Conservation (phyloP, 1,284 basidiomycete genomes). For the Ceratobasidium sp. region DNA sequence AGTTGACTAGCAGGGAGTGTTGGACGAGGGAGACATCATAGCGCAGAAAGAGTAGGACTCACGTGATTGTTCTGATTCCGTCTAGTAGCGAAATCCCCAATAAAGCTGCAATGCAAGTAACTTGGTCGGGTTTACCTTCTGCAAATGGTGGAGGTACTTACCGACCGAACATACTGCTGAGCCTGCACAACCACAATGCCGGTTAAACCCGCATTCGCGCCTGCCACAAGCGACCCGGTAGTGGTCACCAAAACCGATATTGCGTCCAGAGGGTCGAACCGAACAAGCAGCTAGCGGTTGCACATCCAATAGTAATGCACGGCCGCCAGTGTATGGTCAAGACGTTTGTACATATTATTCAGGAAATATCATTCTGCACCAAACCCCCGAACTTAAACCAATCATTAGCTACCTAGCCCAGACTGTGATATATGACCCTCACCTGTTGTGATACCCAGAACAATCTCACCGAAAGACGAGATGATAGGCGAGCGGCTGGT, state of each 20-base stretch:
- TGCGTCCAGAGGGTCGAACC: slow-evolving; percentile 76
- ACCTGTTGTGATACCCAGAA: slow-evolving; percentile 12
- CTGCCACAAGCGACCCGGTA: slow-evolving; percentile 10
- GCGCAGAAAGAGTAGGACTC: slow-evolving; percentile 30
- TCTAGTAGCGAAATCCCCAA: slow-evolving; percentile 17
- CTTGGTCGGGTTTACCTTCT: too few relatives aligned
- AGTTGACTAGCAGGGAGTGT: slow-evolving; percentile 61
- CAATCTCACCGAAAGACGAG: slow-evolving; percentile 39
- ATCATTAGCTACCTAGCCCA: too few relatives aligned
- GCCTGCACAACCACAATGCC: slow-evolving; percentile 27
- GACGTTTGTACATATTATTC: slow-evolving; percentile 24
- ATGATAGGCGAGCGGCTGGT: slow-evolving; percentile 44
- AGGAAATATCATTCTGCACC: slow-evolving; percentile 31
- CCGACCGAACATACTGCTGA: slow-evolving; percentile 7
- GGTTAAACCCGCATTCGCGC: slow-evolving; percentile 18
- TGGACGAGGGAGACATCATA: too few relatives aligned
- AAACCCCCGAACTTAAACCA: slow-evolving; percentile 31
- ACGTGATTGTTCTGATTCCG: slow-evolving; percentile 51
- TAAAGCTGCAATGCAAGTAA: neutral
- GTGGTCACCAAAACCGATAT: slow-evolving; percentile 74
- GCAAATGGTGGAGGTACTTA: neutral
- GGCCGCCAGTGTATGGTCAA: slow-evolving; percentile 40
- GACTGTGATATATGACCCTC: neutral
- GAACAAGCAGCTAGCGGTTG: slow-evolving; percentile 39
- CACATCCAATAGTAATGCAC: slow-evolving; percentile 46